A percentile compares a stretch with the other conserved stretches of the same genome.
Conservation (phyloP, 805 yeast species). For the Starmerella khaoyaiensis region DNA sequence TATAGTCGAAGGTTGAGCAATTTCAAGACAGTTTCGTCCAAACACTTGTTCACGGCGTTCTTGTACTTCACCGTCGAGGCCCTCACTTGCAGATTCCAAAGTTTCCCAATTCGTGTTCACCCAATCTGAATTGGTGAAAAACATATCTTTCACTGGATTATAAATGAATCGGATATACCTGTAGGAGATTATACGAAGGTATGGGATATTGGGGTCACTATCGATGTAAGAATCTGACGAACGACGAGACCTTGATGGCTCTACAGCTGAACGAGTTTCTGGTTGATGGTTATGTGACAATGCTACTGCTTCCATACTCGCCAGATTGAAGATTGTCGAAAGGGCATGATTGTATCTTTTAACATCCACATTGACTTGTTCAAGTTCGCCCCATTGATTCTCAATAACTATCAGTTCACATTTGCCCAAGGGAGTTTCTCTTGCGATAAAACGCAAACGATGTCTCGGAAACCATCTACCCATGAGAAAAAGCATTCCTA, state of each 20-base stretch:
- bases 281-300: background rate
- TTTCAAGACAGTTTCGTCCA: conserved; percentile 61
- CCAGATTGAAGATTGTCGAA: conserved; percentile 45
- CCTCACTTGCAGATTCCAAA: conserved; percentile 39
- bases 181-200: conserved; percentile 59
- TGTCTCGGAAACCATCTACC: conserved; percentile 79
- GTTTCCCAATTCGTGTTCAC: conserved; percentile 66
- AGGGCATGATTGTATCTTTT: conserved; percentile 57
- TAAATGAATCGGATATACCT: conserved; percentile 73
- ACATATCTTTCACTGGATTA: conserved; percentile 77
- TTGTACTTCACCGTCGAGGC: conserved; percentile 55
- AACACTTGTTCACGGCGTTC: conserved; percentile 62
- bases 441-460: conserved; percentile 35
- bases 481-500: conserved; percentile 61
- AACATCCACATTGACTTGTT: conserved; percentile 43
- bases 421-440: conserved; percentile 49
- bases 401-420: conserved; percentile 92
- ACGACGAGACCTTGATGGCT: background rate
- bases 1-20: conserved; percentile 54
- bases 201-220: conserved; percentile 55
- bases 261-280: background rate
- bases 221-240: conserved; percentile 24
- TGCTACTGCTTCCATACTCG: conserved; percentile 7
- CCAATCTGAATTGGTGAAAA: conserved; percentile 78
- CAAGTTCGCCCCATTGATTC: conserved; percentile 81